Evolutionary conservation across 768 basidiomycete species (phyloP), one percentile per base, ranked within the genome.

Genomic region (Pulveroboletus frians): DNA sequence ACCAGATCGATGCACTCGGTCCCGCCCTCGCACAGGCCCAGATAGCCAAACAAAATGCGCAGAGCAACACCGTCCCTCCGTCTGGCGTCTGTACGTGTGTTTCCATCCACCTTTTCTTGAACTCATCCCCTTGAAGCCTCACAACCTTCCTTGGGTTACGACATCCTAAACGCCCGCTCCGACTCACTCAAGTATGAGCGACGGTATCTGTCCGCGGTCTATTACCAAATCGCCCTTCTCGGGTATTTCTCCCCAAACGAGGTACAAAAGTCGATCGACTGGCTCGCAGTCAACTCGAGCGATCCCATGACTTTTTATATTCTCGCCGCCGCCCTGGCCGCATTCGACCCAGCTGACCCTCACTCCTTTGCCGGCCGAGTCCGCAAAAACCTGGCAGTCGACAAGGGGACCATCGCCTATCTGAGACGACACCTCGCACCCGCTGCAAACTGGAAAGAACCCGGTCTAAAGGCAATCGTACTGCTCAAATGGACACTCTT

Each of bases 401-500:
- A 81, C 56, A 62, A 60, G 20, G 57, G 67, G 5, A 69, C 78
- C 26, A 72, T 85, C 39, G 54, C 73, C 0, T 81, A 73, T 50
- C 83, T 89, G 84, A 79, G 73, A 17, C 78, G 70, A 47, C 79
- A 79, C 51, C 68, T 88, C 7, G 70, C 74, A 13, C 60, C 76
- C 9, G 56, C 74, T 3, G 68, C 77, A 2, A 68, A 74, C 14
- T 92, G 90, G 89, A 84, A 76, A 46, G 83, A 85, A 17, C 69
- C 75, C 1, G 81, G 82, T 2, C 68, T 95, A 14, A 88, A 85
- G 59, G 84, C 89, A 0, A 75, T 78, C 2, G 60, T 93, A 5
- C 68, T 86, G n/a, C 75, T 96, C 34, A 89, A 90, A 61, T 94
- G 91, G 90, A 86, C 91, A 0, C 73, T 94, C 50, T 90, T 91